Base-by-base conservation (phyloP, 139 green algal species). In the Desmodesmus armatus region DNA sequence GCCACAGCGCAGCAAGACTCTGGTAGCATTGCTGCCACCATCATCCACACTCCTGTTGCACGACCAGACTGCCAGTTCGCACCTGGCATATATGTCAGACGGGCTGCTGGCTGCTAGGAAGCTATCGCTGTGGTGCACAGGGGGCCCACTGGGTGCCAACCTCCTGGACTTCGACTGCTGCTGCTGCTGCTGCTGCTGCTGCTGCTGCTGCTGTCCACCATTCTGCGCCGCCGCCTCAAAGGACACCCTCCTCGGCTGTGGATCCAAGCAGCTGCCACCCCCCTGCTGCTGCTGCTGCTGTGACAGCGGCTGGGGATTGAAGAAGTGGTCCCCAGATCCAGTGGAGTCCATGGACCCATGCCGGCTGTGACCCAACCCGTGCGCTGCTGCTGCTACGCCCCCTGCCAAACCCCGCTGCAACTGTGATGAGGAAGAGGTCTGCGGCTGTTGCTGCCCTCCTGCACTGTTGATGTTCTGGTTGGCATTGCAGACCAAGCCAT, bases 101-200 rank as follows among this genome's bases (percentile, higher is more conserved):
- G 78, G 78, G 62, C 78, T 84, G 62, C 49, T 37, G 35, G 6
- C 37, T 19, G 31, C 35, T 21, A 71, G 21, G 40, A 86, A 86
- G 51, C 80, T 86, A 69, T 86, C 80, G 43, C 67, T 80, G 70
- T 86, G 80, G 41, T 72, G 67, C 49, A 86, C 58, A 41, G 33
- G 51, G 41, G 25, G 41, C 23, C 62, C 62, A 44, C 17, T 35
- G 1, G 37, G 35, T 47, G 25, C 9, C 37, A 82, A 58, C 53
- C 76, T 31, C 25, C 51, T 41, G 41, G 11, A 31, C 65, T 3
- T 29, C 13, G 19, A 17, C 29, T 75, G 72, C 53, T 43, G 62
- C 80, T 92, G 91, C 74, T 93, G 86, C n/a, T 79, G 80, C 66
- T 71, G 51, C 23, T 53, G 44, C 4, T 49, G 58, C 58, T 47